A percentile compares a stretch with the other conserved stretches of the same genome.
phyloP scores from a whole-genome alignment of 208 protist genomes.

The Crithidia bombi region DNA sequence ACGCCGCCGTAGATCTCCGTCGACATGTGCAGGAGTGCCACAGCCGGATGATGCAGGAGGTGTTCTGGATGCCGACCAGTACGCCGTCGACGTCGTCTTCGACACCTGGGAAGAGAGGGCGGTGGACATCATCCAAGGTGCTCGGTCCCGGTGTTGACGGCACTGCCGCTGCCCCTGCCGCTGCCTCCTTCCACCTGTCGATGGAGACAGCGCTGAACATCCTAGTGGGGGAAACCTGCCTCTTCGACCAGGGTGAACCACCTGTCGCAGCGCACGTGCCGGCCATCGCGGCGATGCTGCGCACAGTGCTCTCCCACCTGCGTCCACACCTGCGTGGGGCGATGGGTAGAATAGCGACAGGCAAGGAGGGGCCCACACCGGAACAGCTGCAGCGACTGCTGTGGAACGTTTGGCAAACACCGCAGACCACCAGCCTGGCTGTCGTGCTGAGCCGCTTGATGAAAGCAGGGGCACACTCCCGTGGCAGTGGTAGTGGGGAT shows the following conservation, averaged over 20 bases:
- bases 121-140: constrained; percentile 4
- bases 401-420: constrained; percentile 1
- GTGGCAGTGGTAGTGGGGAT: background rate
- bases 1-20: constrained; percentile 10
- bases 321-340: background rate
- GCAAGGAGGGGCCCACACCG: too few relatives aligned
- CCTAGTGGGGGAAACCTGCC: constrained; percentile 15
- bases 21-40: constrained; percentile 7
- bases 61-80: constrained; percentile 15
- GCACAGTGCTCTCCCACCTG: constrained; percentile 17
- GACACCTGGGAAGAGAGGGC: constrained; percentile 11
- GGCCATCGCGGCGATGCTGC: constrained; percentile 21
- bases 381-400: background rate
- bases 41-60: constrained; percentile 13
- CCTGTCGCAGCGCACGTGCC: constrained; percentile 23
- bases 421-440: constrained; percentile 4
- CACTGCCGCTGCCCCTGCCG: background rate
- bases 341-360: background rate
- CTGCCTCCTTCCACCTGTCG: constrained; percentile 12
- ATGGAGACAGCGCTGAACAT: constrained; percentile 16
- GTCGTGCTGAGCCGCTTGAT: background rate
- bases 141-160: background rate
- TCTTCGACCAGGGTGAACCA: constrained; percentile 15
- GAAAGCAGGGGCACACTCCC: background rate
- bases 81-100: background rate